Conservation (phyloP, 2,329 filamentous ascomycete species). For the Rutstroemia sp. region DNA sequence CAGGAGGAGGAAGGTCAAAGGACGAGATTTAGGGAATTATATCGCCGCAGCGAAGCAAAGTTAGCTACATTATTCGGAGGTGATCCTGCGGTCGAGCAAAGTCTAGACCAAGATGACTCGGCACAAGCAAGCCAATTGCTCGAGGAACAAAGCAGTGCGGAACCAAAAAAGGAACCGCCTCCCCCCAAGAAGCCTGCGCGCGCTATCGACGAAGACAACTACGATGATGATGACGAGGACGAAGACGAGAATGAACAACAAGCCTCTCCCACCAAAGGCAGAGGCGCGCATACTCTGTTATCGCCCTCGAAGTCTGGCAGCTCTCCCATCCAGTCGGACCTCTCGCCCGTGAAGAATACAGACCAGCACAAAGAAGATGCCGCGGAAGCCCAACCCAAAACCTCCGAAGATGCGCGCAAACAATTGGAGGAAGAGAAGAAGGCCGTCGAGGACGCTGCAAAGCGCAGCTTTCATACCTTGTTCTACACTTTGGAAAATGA, state of each 20-base stretch:
- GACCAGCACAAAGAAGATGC: constrained; percentile 45
- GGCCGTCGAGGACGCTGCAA: constrained; percentile 82
- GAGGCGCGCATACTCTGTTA: constrained; percentile 44
- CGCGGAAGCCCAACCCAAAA: constrained; percentile 52
- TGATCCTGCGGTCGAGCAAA: constrained; percentile 22
- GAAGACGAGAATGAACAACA: constrained; percentile 54
- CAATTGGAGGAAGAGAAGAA: constrained; percentile 88
- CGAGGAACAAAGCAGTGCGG: constrained; percentile 44
- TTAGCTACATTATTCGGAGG: constrained; percentile 67
- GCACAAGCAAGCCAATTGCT: constrained; percentile 31
- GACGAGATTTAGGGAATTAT: constrained; percentile 69
- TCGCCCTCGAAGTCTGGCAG: constrained; percentile 65
- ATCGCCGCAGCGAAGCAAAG: constrained; percentile 67
- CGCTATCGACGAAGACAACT: constrained; percentile 77
- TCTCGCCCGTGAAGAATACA: constrained; percentile 45
- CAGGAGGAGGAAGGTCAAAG: constrained; percentile 62
- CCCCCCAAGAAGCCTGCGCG: constrained; percentile 64
- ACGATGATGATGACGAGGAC: constrained; percentile 68
- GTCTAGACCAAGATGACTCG: constrained; percentile 22
- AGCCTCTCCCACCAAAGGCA: constrained; percentile 44
- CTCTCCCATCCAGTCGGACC: constrained; percentile 47
- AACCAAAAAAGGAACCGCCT: constrained; percentile 39
- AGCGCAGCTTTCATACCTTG: constrained; percentile 83
- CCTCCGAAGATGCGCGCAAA: constrained; percentile 83
- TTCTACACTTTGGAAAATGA: constrained; percentile 96